Evolutionary conservation across 352 stramenopile genomes (phyloP), one percentile per base, ranked within the genome.

Genomic region (Salisapilia sapeloensis): DNA sequence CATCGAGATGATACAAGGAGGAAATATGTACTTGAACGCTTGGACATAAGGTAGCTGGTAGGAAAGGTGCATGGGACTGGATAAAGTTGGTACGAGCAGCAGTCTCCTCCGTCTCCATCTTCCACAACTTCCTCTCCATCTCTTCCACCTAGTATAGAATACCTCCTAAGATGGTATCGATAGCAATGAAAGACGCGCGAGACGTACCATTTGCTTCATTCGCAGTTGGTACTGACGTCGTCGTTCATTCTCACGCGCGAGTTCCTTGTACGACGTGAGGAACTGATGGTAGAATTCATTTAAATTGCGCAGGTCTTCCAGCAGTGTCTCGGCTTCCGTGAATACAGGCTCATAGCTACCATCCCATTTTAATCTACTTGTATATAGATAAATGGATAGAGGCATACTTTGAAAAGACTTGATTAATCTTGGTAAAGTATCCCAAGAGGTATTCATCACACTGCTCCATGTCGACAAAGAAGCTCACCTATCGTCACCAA

Each of bases 381-480:
- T 5, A 29, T 6, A 17, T 2, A 33, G 17, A 32, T 0, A 16
- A 10, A 8, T 20, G 1, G 15, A 27, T 4, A 28, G 14, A 12
- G 30, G 56, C 63, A 33, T 44, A 89, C 67, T 82, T 59, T 10
- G 65, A 59, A 24, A 81, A 63, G 11, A 82, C 72, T 31, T 86
- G 70, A 45, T 86, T 85, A 53, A 90, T 86, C 5, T 58, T 81
- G 6, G 65, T 77, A 38, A 86, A 90, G 16, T 83, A 82, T 15
- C 61, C 44, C 13, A 84, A 34, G 20, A 90, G 51, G 19, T 76
- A 76, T 2, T 69, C 63, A 35, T 90, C 74, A 28, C 74, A 86
- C 43, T 90, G 74, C 54, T 90, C 74, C 70, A 86, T 90, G 38
- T 90, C 71, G 24, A 90, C 69, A 32, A 86, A 90, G 33, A 81